Base-by-base conservation (phyloP, 1,284 basidiomycete genomes). In the Microbotryum scabiosae region DNA sequence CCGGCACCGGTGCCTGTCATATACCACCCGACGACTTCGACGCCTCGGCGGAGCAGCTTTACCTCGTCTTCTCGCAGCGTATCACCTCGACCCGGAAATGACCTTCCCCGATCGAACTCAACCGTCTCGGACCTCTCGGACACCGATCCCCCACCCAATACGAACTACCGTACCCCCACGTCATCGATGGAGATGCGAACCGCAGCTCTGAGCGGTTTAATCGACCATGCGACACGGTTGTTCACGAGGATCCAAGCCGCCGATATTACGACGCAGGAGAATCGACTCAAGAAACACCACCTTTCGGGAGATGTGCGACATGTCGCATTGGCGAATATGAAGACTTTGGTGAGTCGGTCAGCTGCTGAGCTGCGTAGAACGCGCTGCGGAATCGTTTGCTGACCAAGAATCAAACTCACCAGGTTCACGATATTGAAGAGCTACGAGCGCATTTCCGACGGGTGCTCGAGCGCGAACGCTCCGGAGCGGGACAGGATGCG, bases 231-330 rank as follows among this genome's bases (percentile, higher is more conserved):
- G 2, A 32, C 53, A 4, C 66, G 62, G 51, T 46, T 68, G 16
- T 58, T 68, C 16, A 51, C 43, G 23, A 36, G 66, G 4, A 59
- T 72, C 8, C 69, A 70, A 49, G 51, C 51, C 1, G 86, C 92
- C 1, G 93, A 98, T 69, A 85, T 93, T 1, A 80, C 87, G 30
- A 92, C 90, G 0, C 79, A 98, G 46, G 88, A 88, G 49, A 87
- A 87, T 61, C 84, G 94, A 18, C 79, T 98, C 49, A 94, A 92
- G 75, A 85, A 91, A 51, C 94, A 97, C 68, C 84, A 93, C 71
- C 80, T 97, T 2, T 76, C 88, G 3, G 86, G 85, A 48, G 93
- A 97, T 70, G 82, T 97, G 21, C 83, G 84, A 18, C 89, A 97
- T 71, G 79, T 97, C 20, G 93, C 92, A 0, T 84, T 86, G 46